Base-by-base conservation (phyloP, 31 red algal species). In the Odonthalia washingtoniensis region DNA sequence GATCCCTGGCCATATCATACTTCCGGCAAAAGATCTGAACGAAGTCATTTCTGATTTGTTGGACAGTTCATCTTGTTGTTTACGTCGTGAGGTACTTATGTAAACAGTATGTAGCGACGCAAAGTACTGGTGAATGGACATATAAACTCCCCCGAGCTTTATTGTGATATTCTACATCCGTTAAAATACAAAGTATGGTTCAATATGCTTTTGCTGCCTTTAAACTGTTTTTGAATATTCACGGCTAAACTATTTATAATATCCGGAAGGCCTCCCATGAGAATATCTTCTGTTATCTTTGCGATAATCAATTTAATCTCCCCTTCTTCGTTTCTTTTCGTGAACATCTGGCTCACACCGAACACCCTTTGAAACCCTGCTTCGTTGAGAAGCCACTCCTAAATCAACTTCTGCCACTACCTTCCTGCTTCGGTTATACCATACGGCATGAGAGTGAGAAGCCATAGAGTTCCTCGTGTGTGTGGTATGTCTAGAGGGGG, bases 351-450 rank as follows among this genome's bases (percentile, higher is more conserved):
- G 32, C 82, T 85, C 3, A 85, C 34, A n/a, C 82, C 65, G 28
- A 5, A 41, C 0, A 85, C 69, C 1, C 69, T 40, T 24, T 75
- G 2, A 43, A 85, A 65, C 3, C 31, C 32, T 21, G 44, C 42
- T 40, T 16, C 40, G 4, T 72, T 1, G 3, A 85, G 2, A 33
- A 85, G 21, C 82, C 82, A 85, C 0, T 32, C 37, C 40, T 62
- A 64, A 65, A 85, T 74, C 21, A 57, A 1, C 45, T 46, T 41
- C 40, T 40, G 67, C 82, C 69, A 85, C 43, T 74, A 69, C 37
- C 82, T 33, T 5, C 70, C 82, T 4, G 82, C 82, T 61, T 85
- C 82, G 32, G 44, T 75, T 0, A 85, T 73, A 0, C 82, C 70
- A 27, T 74, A 85, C 46, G 82, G 70, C 2, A 73, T 9, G 53